Conservation (phyloP, 164 flowering plant species). For the Chimonanthus salicifolius region DNA sequence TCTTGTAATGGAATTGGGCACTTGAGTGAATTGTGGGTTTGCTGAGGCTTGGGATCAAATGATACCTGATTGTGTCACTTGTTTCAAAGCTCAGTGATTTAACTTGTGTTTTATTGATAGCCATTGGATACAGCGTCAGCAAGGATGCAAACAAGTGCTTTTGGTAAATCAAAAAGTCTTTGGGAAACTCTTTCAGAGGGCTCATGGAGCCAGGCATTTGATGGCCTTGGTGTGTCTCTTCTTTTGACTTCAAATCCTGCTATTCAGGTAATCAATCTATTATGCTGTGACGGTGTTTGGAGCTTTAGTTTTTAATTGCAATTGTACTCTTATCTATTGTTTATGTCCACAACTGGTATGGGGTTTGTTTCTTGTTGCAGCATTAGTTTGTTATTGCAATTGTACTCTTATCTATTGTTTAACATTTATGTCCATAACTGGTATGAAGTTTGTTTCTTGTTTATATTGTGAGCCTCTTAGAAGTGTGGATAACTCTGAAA, state of each 20-base stretch:
- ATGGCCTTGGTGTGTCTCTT: constrained; percentile 81
- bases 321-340: too few relatives aligned
- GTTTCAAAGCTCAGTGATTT: not conserved
- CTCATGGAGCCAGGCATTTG: constrained; percentile 64
- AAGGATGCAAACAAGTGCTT: constrained; percentile 85
- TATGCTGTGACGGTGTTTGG: too few relatives aligned
- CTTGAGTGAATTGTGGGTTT: not conserved
- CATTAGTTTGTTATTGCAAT: too few relatives aligned
- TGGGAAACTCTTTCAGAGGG: constrained; percentile 68
- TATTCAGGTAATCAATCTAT: constrained; percentile 55
- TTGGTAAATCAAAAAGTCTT: constrained; percentile 87
- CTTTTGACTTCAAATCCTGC: constrained; percentile 81
- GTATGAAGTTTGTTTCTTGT: too few relatives aligned
- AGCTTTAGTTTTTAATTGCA: too few relatives aligned
- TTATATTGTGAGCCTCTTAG: too few relatives aligned
- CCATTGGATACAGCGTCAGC: constrained; percentile 88
- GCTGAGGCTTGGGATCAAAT: not conserved
- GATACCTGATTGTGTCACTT: not conserved
- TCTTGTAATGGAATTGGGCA: not conserved
- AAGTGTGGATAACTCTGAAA: too few relatives aligned
- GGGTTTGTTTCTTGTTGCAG: too few relatives aligned
- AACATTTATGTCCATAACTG: too few relatives aligned
- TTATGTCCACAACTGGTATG: too few relatives aligned
- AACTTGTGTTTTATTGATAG: constrained; percentile 25
- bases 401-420: too few relatives aligned